These are phyloP conservation scores for Dactylellina drechsleri DNA, from an alignment of 2,329 filamentous ascomycete genomes.

Conservation along the genomic window DNA sequence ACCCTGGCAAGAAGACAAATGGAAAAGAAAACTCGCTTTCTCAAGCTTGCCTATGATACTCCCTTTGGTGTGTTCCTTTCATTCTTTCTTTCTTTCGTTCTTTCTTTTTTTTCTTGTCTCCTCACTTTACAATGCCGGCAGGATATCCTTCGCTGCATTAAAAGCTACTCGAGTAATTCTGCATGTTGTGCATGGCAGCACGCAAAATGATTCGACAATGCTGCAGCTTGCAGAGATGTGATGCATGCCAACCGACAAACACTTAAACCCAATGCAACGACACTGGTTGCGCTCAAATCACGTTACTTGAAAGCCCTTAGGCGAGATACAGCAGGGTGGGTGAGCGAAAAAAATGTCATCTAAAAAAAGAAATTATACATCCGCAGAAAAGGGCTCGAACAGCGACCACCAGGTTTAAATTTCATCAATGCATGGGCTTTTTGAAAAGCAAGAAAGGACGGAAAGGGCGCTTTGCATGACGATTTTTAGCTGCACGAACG, in stretches of 20 bases:
- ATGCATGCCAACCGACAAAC: constrained; percentile 52
- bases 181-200: constrained; percentile 30
- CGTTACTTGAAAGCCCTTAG: constrained; percentile 45
- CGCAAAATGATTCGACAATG: constrained; percentile 49
- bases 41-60: constrained; percentile 20
- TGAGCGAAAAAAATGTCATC: constrained; percentile 46
- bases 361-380: constrained; percentile 37
- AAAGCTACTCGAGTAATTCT: constrained; percentile 3
- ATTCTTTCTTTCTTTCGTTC: too few species aligned
- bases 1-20: constrained; percentile 20
- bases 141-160: background rate
- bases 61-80: too few species aligned
- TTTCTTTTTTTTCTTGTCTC: constrained; percentile 1
- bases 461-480: constrained; percentile 51
- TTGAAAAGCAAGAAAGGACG: constrained; percentile 49
- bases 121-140: constrained; percentile 28
- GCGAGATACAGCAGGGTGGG: constrained; percentile 49
- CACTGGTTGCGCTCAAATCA: constrained; percentile 23
- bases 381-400: constrained; percentile 2
- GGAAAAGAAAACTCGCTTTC: constrained; percentile 18
- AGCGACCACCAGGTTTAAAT: background rate
- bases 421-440: constrained; percentile 34
- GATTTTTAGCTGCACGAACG: constrained; percentile 45
- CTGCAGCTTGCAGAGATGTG: constrained; percentile 22
- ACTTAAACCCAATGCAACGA: constrained; percentile 40